Conservation (phyloP, 805 yeast species). For the Kodamaea kakaduensis region DNA sequence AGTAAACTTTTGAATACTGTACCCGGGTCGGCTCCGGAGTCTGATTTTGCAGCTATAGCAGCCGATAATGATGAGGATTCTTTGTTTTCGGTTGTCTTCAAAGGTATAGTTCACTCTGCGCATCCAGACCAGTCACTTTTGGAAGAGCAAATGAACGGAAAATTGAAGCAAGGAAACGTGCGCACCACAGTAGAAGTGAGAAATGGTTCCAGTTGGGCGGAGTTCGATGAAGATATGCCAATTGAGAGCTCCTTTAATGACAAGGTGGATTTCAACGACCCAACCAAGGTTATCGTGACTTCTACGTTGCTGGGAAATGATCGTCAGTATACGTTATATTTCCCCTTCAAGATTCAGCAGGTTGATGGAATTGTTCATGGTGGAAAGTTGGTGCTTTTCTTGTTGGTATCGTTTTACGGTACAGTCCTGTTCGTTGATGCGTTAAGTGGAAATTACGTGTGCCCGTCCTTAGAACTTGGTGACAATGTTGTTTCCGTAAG, state of each 20-base stretch:
- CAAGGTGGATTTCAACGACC: slow-evolving; percentile 42
- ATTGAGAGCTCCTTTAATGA: slow-evolving; percentile 26
- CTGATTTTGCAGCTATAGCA: slow-evolving; percentile 13
- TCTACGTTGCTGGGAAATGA: slow-evolving; percentile 34
- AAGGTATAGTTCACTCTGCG: slow-evolving; percentile 26
- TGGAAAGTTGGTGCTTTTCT: slow-evolving; percentile 40
- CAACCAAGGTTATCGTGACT: slow-evolving; percentile 41
- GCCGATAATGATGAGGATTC: slow-evolving; percentile 36
- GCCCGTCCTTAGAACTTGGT: slow-evolving; percentile 54
- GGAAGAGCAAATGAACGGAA: neutral
- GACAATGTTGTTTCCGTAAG: slow-evolving; percentile 37
- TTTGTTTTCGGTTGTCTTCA: slow-evolving; percentile 34
- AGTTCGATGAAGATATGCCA: slow-evolving; percentile 32
- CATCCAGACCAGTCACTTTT: slow-evolving; percentile 8
- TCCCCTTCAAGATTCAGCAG: slow-evolving; percentile 47
- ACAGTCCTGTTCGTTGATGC: slow-evolving; percentile 44
- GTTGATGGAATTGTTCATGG: slow-evolving; percentile 37
- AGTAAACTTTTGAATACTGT: slow-evolving; percentile 24
- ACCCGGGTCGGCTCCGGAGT: slow-evolving; percentile 16
- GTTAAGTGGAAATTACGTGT: slow-evolving; percentile 40
- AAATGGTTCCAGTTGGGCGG: slow-evolving; percentile 41
- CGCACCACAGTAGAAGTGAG: slow-evolving; percentile 37
- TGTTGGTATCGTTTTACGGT: slow-evolving; percentile 58
- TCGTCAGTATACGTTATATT: slow-evolving; percentile 35
- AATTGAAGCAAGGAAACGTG: slow-evolving; percentile 1